Evolutionary conservation across 1,284 basidiomycete species (phyloP), one percentile per base, ranked within the genome.

Genomic region (Phlebopus sp.): DNA sequence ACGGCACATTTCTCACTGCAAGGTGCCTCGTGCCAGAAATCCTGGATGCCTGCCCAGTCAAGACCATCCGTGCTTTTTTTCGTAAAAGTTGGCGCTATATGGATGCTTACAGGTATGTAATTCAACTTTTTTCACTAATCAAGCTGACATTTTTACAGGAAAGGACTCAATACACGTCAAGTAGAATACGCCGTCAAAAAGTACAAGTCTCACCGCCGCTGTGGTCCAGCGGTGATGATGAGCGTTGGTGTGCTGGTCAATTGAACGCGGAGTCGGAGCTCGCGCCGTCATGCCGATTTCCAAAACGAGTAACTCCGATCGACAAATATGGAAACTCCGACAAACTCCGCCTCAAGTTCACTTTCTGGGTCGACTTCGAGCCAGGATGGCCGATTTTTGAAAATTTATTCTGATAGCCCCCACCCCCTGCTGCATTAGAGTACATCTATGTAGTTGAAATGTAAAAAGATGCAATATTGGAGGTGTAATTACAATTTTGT

Each of bases 61-160:
- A 23, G 21, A 23, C 21, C 21, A 23, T 23, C 21, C 21, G 6
- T 23, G 21, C 21, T 15, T 37, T 37, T n/a, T 32, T 45, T 38
- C 14, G n/a, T 21, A 27, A 36, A 30, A 37, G 34, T 21, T 25
- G 51, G 51, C 4, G 21, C 30, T n/a, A 53, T 15, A 19, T 47
- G 50, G 25, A 32, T 21, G 17, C 44, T 51, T 23, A 50, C 51
- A 40, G 40, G 19, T 35, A 18, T 17, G 11, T 4, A 31, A 35
- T 14, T 31, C 14, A 11, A 44, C 15, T 34, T 25, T 35, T 30
- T 43, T 23, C 11, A 18, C 17, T 14, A 14, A 14, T 34, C 13
- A 17, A 34, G 32, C 14, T 14, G 14, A 34, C 13, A 34, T 17
- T 14, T 44, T 34, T 2, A n/a, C 4, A 44, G 32, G 14, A 44